phyloP scores from a whole-genome alignment of 2,329 filamentous ascomycete species.

The Sporothrix pseudoabietina region DNA sequence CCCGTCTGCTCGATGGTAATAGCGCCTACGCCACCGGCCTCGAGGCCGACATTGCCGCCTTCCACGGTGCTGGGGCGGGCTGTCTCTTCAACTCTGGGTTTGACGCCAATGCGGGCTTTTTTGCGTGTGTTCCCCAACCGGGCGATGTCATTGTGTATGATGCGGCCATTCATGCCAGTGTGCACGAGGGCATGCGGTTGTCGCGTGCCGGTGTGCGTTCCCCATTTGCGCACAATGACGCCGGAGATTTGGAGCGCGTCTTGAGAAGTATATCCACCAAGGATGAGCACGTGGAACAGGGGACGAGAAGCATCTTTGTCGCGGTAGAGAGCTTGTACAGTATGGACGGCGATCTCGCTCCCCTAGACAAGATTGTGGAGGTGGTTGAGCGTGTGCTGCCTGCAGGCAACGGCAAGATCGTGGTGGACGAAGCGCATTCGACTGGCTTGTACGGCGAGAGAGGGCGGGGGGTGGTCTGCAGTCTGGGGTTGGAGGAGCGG shows the following conservation, averaged over 20 bases:
- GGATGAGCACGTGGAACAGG: conserved; percentile 53
- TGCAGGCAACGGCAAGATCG: conserved; percentile 59
- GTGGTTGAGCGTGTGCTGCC: conserved; percentile 60
- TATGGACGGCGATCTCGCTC: conserved; percentile 78
- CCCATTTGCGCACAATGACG: conserved; percentile 47
- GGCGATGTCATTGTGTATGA: conserved; percentile 71
- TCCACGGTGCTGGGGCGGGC: conserved; percentile 51
- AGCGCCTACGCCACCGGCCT: conserved; percentile 48
- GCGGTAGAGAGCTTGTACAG: conserved; percentile 73
- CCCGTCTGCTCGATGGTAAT: conserved; percentile 23
- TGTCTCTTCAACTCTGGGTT: conserved; percentile 63
- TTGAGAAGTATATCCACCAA: background rate
- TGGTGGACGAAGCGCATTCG: conserved; percentile 68
- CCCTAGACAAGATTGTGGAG: conserved; percentile 61
- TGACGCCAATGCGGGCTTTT: conserved; percentile 66
- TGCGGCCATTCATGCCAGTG: conserved; percentile 74
- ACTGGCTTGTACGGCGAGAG: conserved; percentile 8
- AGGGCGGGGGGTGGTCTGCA: conserved; percentile 14
- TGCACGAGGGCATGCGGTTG: conserved; percentile 73
- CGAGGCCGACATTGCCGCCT: conserved; percentile 51
- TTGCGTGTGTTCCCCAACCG: conserved; percentile 61
- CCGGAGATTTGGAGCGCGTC: background rate
- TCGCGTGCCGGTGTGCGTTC: conserved; percentile 55
- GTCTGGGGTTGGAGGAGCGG: conserved; percentile 4
- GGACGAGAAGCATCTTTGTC: conserved; percentile 62